phyloP scores from a whole-genome alignment of 1,139 yeast genomes.

The Pichia terricola region DNA sequence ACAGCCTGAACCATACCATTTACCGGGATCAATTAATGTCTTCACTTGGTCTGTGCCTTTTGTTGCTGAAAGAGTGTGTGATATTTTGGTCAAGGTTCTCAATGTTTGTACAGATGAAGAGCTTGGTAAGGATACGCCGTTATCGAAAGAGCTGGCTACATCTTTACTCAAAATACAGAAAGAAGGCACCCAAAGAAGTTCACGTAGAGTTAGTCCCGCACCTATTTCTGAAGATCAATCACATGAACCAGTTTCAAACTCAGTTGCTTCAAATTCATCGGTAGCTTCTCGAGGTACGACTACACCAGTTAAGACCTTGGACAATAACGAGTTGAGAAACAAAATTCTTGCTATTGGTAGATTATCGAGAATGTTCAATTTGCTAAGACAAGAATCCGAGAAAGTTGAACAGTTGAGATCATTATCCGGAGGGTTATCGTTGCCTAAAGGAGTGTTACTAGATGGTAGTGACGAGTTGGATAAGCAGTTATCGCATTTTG shows the following conservation, averaged over 20 bases:
- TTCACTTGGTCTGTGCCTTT: slow-evolving; percentile 97
- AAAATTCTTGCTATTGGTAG: slow-evolving; percentile 93
- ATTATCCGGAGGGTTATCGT: slow-evolving; percentile 48
- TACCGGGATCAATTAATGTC: slow-evolving; percentile 95
- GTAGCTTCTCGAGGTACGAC: neutral
- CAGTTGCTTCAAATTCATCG: neutral
- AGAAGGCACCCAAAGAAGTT: neutral
- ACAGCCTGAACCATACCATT: slow-evolving; percentile 94
- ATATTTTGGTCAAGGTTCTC: slow-evolving; percentile 81
- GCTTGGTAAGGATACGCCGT: slow-evolving; percentile 62
- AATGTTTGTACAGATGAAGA: slow-evolving; percentile 96
- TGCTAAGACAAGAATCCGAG: slow-evolving; percentile 83
- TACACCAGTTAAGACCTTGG: slow-evolving; percentile 11
- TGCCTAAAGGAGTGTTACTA: slow-evolving; percentile 83
- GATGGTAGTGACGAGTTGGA: slow-evolving; percentile 71
- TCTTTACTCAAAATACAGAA: slow-evolving; percentile 14
- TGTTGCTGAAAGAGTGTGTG: slow-evolving; percentile 95
- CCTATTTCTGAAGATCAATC: neutral
- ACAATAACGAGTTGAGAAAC: slow-evolving; percentile 60
- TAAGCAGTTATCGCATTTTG: slow-evolving; percentile 63
- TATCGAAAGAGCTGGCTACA: slow-evolving; percentile 26
- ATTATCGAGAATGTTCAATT: slow-evolving; percentile 86
- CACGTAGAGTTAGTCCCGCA: neutral
- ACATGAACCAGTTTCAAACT: neutral
- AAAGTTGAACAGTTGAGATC: slow-evolving; percentile 57